Conservation (phyloP, 768 basidiomycete species). For the Infundibulicybe gibba region DNA sequence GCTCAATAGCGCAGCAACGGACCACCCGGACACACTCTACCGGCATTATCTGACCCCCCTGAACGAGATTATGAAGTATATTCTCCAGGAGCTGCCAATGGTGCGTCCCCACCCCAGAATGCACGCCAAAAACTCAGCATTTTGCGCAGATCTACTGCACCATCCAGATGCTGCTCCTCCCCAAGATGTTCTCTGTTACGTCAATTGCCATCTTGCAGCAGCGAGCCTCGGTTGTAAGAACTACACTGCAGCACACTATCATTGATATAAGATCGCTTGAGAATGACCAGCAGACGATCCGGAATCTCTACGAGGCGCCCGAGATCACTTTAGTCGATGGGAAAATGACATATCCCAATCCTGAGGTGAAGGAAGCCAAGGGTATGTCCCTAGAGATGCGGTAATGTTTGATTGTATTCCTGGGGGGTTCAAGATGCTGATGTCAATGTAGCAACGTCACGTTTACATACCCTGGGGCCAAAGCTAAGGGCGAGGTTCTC, state of each 20-base stretch:
- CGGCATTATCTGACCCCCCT: conserved; percentile 4
- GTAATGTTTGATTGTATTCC: conserved; percentile 9
- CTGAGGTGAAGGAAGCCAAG: conserved; percentile 7
- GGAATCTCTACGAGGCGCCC: conserved; percentile 24
- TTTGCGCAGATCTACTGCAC: conserved; percentile 32
- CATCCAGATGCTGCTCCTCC: conserved; percentile 23
- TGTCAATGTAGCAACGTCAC: conserved; percentile 36
- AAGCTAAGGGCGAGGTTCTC: conserved; percentile 29
- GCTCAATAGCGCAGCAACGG: conserved; percentile 18
- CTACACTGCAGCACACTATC: conserved; percentile 18
- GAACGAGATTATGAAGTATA: conserved; percentile 10
- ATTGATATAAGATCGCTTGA: conserved; percentile 13
- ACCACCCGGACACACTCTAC: conserved; percentile 16
- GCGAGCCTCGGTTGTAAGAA: conserved; percentile 24
- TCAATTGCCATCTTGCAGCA: conserved; percentile 37
- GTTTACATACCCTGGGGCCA: conserved; percentile 49
- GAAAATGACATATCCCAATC: conserved; percentile 16
- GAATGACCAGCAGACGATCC: conserved; percentile 21
- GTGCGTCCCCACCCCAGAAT: conserved; percentile 10
- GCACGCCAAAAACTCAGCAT: not conserved
- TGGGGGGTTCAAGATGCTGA: not conserved
- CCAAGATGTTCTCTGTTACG: conserved; percentile 30
- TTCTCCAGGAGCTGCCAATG: conserved; percentile 26
- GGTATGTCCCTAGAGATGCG: conserved; percentile 26
- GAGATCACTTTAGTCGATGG: conserved; percentile 22